phyloP scores from a whole-genome alignment of 371 early-diverging fungal species.

The Mortierella polycephala region DNA sequence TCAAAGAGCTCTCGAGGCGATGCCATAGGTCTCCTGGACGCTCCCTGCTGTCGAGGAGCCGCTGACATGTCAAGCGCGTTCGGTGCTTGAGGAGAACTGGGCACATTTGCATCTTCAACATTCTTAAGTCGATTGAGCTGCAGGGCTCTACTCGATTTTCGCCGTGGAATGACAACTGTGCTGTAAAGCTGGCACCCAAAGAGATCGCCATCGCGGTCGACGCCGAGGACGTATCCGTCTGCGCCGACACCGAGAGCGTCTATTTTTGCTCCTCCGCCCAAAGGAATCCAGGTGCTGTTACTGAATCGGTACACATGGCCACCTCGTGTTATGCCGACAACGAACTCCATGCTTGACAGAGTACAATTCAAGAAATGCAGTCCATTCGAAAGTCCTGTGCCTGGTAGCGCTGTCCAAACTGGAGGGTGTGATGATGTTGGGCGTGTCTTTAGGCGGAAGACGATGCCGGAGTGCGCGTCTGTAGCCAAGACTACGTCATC shows the following conservation, averaged over 20 bases:
- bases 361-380: conserved; percentile 34
- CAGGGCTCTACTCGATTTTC: conserved; percentile 6
- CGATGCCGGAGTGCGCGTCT: conserved; percentile 38
- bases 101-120: not conserved
- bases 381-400: conserved; percentile 13
- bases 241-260: conserved; percentile 27
- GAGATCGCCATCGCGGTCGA: conserved; percentile 43
- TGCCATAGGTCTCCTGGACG: conserved; percentile 15
- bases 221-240: conserved; percentile 47
- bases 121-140: not conserved
- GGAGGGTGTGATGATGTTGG: conserved; percentile 36
- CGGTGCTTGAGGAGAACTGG: conserved; percentile 35
- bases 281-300: conserved; percentile 16
- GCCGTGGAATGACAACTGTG: conserved; percentile 5
- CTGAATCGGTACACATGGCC: conserved; percentile 30
- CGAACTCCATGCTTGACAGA: conserved; percentile 25
- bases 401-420: conserved; percentile 36
- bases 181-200: conserved; percentile 44
- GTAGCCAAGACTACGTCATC: conserved; percentile 42
- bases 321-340: conserved; percentile 28
- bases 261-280: conserved; percentile 27
- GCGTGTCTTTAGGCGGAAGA: conserved; percentile 39
- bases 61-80: conserved; percentile 10
- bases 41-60: conserved; percentile 18
- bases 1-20: conserved; percentile 50